Base-by-base conservation (phyloP, 1,284 basidiomycete species). In the Moesziomyces parantarcticus region DNA sequence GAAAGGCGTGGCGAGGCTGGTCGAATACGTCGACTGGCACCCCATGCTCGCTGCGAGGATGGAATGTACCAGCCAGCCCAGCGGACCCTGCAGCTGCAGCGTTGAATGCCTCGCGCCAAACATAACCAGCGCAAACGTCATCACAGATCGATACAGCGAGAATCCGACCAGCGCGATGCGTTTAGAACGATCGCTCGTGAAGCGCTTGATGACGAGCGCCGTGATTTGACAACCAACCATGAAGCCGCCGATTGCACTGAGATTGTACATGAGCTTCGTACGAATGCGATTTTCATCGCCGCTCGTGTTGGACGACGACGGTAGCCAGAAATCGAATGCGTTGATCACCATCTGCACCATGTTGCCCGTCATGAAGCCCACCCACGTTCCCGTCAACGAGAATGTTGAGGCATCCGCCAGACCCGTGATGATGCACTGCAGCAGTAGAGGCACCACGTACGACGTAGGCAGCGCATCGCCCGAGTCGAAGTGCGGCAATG, bases 361-460 rank as follows among this genome's bases (percentile, higher is more conserved):
- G 46, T 72, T 75, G 23, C 72, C 72, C 3, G 72, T 72, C 72
- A 72, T 71, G 34, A 75, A 75, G 29, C 72, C 72, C 3, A 75
- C 52, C 72, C 72, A 75, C 0, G 58, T 67, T 21, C 57, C 36
- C 2, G 68, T 72, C 13, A 64, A 52, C 5, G 54, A 49, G 52
- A 58, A 75, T 6, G 59, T 58, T 26, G 54, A 53, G 3, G 68
- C 58, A 55, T 75, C 72, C 1, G 68, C 62, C 5, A 75, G 50
- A 3, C 72, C 72, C 1, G 68, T 59, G 36, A 72, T 71, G 42
- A 71, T 8, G 49, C 72, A 75, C 36, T 75, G 72, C 1, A 75
- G 58, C 5, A 64, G 29, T 23, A 75, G 49, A 0, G 72, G 68
- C 5, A 51, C 54, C 4, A 71, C 14, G 41, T 66, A 71, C 0